Evolutionary conservation across 179 eudicot genomes (phyloP).

Genomic region (Patellifolia procumbens): DNA sequence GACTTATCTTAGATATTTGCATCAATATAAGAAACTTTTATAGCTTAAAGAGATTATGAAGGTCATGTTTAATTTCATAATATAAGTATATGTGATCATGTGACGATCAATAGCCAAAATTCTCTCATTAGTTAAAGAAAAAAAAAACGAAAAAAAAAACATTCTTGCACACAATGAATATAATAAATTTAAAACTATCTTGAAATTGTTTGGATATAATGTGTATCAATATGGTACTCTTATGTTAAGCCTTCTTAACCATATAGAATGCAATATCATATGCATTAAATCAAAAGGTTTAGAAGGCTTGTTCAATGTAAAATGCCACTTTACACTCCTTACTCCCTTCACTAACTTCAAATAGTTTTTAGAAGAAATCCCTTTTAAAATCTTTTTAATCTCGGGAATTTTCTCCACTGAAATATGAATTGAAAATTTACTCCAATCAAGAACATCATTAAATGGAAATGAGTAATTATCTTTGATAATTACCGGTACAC

Average conservation of each 20-base stretch:
- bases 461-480: slow-evolving; percentile 46
- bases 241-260: slow-evolving; percentile 48
- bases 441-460: slow-evolving; percentile 54
- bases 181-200: too few species aligned
- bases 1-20: too few species aligned
- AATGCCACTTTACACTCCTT: slow-evolving; percentile 28
- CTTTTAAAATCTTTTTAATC: slow-evolving; percentile 39
- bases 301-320: slow-evolving; percentile 39
- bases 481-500: slow-evolving; percentile 42
- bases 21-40: too few species aligned
- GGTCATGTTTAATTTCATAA: too few species aligned
- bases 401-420: slow-evolving; percentile 35
- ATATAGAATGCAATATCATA: slow-evolving; percentile 50
- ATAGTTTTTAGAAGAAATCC: slow-evolving; percentile 30
- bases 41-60: too few species aligned
- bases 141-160: too few species aligned
- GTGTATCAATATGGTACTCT: slow-evolving; percentile 19
- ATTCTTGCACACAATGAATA: too few species aligned
- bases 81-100: too few species aligned
- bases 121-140: too few species aligned
- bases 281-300: slow-evolving; percentile 46
- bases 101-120: too few species aligned
- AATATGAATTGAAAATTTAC: slow-evolving; percentile 36
- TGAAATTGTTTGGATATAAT: too few species aligned
- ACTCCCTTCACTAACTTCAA: slow-evolving; percentile 39